Evolutionary conservation across 2,329 filamentous ascomycete species (phyloP).

Genomic region (Apiospora pterosperma): DNA sequence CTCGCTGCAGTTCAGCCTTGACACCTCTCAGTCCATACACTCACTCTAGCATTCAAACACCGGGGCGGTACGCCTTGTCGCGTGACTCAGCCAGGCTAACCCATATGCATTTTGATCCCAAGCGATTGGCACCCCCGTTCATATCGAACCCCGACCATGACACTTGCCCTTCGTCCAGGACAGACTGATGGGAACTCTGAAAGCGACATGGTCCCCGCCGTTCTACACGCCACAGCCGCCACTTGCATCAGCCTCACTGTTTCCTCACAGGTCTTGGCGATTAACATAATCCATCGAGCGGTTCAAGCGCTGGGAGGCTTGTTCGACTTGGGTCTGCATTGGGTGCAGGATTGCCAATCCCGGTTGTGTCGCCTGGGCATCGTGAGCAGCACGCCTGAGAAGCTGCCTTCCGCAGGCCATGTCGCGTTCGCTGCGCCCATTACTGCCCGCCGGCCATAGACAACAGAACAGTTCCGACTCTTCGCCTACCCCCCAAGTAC

Average conservation of each 20-base stretch:
- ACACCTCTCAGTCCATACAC: background rate
- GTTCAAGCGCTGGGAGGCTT: background rate
- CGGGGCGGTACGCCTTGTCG: background rate
- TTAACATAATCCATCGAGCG: background rate
- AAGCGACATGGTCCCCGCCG: background rate
- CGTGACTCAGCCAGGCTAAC: background rate
- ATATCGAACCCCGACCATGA: background rate
- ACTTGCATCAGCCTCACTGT: conserved; percentile 4
- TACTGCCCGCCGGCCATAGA: conserved; percentile 9
- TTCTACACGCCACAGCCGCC: conserved; percentile 1
- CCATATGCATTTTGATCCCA: background rate
- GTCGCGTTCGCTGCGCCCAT: conserved; percentile 10
- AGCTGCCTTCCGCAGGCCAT: conserved; percentile 5
- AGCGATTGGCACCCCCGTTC: background rate
- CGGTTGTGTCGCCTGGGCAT: conserved; percentile 3
- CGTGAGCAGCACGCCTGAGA: background rate
- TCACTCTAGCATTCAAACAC: background rate
- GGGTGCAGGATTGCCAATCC: background rate
- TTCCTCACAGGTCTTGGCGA: background rate
- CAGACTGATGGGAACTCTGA: background rate
- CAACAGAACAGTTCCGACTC: conserved; percentile 4
- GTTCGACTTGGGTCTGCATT: background rate
- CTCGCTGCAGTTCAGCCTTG: background rate
- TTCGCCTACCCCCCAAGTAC: background rate
- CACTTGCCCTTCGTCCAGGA: background rate